These are phyloP conservation scores for Linum trigynum DNA, from an alignment of 345 rosid species.

Conservation along the genomic window DNA sequence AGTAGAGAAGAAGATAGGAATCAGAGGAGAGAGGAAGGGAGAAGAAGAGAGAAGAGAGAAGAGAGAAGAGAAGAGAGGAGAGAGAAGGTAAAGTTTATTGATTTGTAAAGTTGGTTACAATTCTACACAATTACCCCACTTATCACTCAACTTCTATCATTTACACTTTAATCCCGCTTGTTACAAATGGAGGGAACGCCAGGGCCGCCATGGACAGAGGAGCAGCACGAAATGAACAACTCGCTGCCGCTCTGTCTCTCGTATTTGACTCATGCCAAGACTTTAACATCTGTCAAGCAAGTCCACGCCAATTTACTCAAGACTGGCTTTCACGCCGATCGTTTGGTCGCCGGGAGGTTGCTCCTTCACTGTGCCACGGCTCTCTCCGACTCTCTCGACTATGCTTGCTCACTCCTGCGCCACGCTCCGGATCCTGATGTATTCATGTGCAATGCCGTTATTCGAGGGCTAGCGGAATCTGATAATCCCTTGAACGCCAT, in stretches of 20 bases:
- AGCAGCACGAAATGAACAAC: constrained; percentile 19
- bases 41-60: too few relatives aligned
- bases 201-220: too few relatives aligned
- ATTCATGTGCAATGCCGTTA: constrained; percentile 66
- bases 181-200: too few relatives aligned
- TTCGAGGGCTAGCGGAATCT: constrained; percentile 54
- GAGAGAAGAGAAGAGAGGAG: too few relatives aligned
- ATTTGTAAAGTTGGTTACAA: too few relatives aligned
- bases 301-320: constrained; percentile 41
- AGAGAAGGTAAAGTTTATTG: too few relatives aligned
- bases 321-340: constrained; percentile 34
- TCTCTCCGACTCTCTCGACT: constrained; percentile 31
- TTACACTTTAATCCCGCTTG: too few relatives aligned
- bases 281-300: constrained; percentile 38
- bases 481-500: constrained; percentile 34
- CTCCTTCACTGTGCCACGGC: constrained; percentile 43
- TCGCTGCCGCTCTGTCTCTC: constrained; percentile 21
- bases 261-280: constrained; percentile 37
- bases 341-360: constrained; percentile 45
- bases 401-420: constrained; percentile 42
- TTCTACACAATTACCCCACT: too few relatives aligned
- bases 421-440: constrained; percentile 41
- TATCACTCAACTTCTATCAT: too few relatives aligned
- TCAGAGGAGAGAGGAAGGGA: too few relatives aligned
- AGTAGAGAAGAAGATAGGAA: too few relatives aligned